Percentiles rank a stretch among this genome's conserved stretches.
phyloP scores from a whole-genome alignment of 2,329 filamentous ascomycete genomes.

The Alternaria rosae region DNA sequence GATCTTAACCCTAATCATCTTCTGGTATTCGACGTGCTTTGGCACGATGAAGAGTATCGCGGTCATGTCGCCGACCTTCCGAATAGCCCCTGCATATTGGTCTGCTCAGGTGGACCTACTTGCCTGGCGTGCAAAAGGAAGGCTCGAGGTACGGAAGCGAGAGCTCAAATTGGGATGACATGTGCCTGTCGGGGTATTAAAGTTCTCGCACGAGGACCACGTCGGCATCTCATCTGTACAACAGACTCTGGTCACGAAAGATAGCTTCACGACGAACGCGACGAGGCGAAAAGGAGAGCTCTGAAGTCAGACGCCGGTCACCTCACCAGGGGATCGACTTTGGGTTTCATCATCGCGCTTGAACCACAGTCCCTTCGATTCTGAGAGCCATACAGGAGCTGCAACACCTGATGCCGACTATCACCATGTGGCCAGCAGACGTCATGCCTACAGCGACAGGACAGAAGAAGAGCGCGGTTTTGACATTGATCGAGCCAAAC shows the following conservation, averaged over 20 bases:
- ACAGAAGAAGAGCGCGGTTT: constrained; percentile 50
- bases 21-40: constrained; percentile 67
- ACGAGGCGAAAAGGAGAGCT: constrained; percentile 55
- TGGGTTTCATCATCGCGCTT: constrained; percentile 54
- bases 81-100: constrained; percentile 60
- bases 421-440: constrained; percentile 35
- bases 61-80: constrained; percentile 71
- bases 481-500: constrained; percentile 48
- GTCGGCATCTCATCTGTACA: constrained; percentile 76
- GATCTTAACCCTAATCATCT: constrained; percentile 96
- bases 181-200: constrained; percentile 76
- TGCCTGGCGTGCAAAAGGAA: constrained; percentile 48
- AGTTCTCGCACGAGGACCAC: constrained; percentile 78
- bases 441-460: constrained; percentile 38
- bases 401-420: constrained; percentile 48
- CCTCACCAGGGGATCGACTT: constrained; percentile 59
- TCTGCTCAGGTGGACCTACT: constrained; percentile 24
- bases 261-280: constrained; percentile 60
- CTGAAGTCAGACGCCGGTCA: constrained; percentile 60
- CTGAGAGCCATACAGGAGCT: constrained; percentile 31
- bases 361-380: constrained; percentile 14
- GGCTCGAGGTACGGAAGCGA: constrained; percentile 56
- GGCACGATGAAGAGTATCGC: constrained; percentile 54
- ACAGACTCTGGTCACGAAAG: constrained; percentile 71
- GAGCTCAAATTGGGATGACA: constrained; percentile 65